Evolutionary conservation across 352 stramenopile genomes (phyloP).

Genomic region (Pythium chondricola): DNA sequence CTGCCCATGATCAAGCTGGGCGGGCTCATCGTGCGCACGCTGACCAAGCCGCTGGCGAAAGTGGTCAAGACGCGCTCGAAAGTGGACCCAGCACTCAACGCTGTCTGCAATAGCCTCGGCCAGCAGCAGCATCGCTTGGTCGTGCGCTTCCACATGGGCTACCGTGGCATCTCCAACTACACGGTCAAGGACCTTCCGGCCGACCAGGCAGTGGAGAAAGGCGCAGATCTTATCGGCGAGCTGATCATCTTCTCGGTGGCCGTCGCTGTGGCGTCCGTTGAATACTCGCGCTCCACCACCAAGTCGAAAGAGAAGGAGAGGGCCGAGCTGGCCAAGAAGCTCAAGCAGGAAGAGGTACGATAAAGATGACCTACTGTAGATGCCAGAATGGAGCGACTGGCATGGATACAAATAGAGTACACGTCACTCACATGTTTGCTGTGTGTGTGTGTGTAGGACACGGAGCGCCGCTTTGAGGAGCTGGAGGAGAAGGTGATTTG

Average conservation of each 20-base stretch:
- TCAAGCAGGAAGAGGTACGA: conserved; percentile 36
- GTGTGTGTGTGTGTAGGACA: conserved; percentile 8
- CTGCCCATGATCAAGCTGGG: conserved; percentile 83
- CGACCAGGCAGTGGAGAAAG: conserved; percentile 74
- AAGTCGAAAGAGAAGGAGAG: conserved; percentile 64
- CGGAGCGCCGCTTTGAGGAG: conserved; percentile 16
- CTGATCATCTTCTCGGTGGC: conserved; percentile 77
- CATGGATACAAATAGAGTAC: not conserved
- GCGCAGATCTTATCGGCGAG: conserved; percentile 70
- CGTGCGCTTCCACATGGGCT: conserved; percentile 78
- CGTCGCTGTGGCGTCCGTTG: conserved; percentile 54
- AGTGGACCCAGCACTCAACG: conserved; percentile 50
- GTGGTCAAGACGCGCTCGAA: conserved; percentile 88
- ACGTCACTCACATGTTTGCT: conserved; percentile 2
- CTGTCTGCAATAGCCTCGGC: conserved; percentile 49
- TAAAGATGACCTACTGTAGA: not conserved
- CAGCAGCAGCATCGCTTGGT: conserved; percentile 58
- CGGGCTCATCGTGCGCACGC: conserved; percentile 70
- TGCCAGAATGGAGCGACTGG: not conserved
- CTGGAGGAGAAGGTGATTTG: conserved; percentile 21
- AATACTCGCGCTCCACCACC: conserved; percentile 63
- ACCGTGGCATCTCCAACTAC: conserved; percentile 68
- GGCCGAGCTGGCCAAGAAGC: conserved; percentile 42
- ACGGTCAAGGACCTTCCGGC: conserved; percentile 67
- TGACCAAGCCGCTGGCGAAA: conserved; percentile 86